Conservation (phyloP, 2,329 filamentous ascomycete genomes). For the Exophiala mesophila region DNA sequence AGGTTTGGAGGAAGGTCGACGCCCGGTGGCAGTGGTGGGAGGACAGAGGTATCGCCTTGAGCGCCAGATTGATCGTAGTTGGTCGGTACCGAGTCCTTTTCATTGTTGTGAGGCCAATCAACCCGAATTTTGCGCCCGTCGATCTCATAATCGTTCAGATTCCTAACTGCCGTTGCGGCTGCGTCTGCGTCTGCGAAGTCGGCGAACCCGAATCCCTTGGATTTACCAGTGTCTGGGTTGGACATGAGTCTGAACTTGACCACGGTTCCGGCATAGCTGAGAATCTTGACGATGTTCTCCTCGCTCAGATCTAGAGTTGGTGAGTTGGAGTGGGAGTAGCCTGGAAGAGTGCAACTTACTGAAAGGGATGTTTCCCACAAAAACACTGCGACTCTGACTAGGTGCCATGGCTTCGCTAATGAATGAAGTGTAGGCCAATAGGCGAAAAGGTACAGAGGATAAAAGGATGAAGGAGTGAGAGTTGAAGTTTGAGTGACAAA, state of each 20-base stretch:
- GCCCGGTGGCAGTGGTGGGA: slow-evolving; percentile 79
- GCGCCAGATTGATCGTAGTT: slow-evolving; percentile 45
- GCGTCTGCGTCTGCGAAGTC: slow-evolving; percentile 92
- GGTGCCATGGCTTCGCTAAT: slow-evolving; percentile 45
- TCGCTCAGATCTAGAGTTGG: slow-evolving; percentile 73
- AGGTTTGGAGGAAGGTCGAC: slow-evolving; percentile 78
- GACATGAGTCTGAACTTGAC: slow-evolving; percentile 90
- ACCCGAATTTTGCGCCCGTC: slow-evolving; percentile 92
- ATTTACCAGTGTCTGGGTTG: slow-evolving; percentile 88
- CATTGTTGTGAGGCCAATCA: slow-evolving; percentile 91
- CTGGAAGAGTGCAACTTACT: slow-evolving; percentile 67
- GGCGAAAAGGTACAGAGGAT: too few relatives aligned
- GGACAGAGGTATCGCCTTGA: slow-evolving; percentile 29
- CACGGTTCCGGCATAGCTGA: slow-evolving; percentile 83
- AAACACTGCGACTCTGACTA: slow-evolving; percentile 41
- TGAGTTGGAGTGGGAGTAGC: slow-evolving; percentile 9
- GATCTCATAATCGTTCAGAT: slow-evolving; percentile 90
- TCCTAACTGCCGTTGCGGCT: slow-evolving; percentile 88
- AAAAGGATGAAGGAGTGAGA: too few relatives aligned
- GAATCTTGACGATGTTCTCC: slow-evolving; percentile 92
- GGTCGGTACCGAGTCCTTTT: slow-evolving; percentile 58
- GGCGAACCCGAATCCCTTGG: slow-evolving; percentile 94
- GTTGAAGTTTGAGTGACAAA: too few relatives aligned
- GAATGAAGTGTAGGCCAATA: too few relatives aligned
- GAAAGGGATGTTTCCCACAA: slow-evolving; percentile 59